Percentiles rank a stretch among this genome's conserved stretches.
These are phyloP conservation scores for Climacium dendroides DNA, from an alignment of 225 moss, liverwort and hornwort genomes.

Conservation along the genomic window DNA sequence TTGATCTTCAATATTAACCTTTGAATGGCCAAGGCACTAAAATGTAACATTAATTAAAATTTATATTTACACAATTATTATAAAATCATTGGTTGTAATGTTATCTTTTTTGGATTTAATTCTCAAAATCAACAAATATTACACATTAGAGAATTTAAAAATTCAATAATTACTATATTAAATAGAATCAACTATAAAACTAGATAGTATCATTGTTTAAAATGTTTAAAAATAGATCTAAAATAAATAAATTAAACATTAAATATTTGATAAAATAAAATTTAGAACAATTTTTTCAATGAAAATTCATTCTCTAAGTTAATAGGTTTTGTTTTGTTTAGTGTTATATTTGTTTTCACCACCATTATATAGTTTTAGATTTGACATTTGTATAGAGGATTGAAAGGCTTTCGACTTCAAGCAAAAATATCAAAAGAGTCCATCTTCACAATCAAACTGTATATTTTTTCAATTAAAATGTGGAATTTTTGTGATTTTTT, in stretches of 20 bases:
- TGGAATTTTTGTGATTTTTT: background rate
- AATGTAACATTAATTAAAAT: too few relatives aligned
- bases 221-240: background rate
- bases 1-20: background rate
- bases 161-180: background rate
- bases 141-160: too few relatives aligned
- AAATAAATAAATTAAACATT: too few relatives aligned
- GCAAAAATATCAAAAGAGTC: background rate
- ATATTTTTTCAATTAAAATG: too few relatives aligned
- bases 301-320: rapidly evolving
- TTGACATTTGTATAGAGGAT: background rate
- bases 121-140: background rate
- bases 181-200: background rate
- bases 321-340: background rate
- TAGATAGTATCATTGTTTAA: background rate
- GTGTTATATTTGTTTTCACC: background rate
- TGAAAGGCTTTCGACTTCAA: background rate
- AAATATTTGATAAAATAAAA: background rate
- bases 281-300: background rate
- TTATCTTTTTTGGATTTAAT: rapidly evolving
- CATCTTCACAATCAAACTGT: too few relatives aligned
- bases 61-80: too few relatives aligned
- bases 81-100: rapidly evolving
- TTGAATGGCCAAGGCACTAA: background rate
- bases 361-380: background rate